These are phyloP conservation scores for Pythium aristosporum DNA, from an alignment of 352 stramenopile species.

Conservation along the genomic window DNA sequence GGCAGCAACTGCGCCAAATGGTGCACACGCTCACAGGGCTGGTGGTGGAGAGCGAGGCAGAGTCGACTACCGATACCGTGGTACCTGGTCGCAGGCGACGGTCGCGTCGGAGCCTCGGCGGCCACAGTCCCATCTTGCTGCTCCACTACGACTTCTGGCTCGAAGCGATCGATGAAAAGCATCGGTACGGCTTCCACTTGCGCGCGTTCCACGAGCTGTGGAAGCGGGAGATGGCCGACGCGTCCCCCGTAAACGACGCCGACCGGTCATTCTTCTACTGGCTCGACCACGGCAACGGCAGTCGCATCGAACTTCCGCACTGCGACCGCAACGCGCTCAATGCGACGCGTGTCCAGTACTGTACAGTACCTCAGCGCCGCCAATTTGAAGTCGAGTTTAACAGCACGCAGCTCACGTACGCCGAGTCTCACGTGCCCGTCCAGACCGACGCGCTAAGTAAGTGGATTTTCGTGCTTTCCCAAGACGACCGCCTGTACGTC, in stretches of 20 bases:
- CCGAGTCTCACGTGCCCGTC: slow-evolving; percentile 32
- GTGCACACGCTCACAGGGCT: slow-evolving; percentile 19
- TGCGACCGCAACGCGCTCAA: slow-evolving; percentile 50
- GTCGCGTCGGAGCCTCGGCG: neutral
- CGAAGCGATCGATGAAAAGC: slow-evolving; percentile 64
- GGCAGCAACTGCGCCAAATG: slow-evolving; percentile 23
- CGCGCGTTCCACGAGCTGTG: slow-evolving; percentile 64
- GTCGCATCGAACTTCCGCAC: slow-evolving; percentile 45
- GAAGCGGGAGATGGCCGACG: slow-evolving; percentile 43
- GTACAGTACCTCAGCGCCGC: slow-evolving; percentile 35
- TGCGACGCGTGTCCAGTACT: slow-evolving; percentile 55
- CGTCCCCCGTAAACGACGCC: neutral
- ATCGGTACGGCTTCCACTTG: slow-evolving; percentile 73
- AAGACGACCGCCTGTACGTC: slow-evolving; percentile 45
- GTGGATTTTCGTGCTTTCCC: slow-evolving; percentile 75
- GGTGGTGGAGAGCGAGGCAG: neutral
- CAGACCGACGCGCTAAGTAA: slow-evolving; percentile 66
- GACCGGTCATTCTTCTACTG: slow-evolving; percentile 68
- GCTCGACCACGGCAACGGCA: slow-evolving; percentile 58
- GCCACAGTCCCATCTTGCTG: slow-evolving; percentile 24
- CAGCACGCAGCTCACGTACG: slow-evolving; percentile 33
- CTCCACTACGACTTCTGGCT: slow-evolving; percentile 79
- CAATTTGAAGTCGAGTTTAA: slow-evolving; percentile 48
- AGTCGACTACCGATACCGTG: neutral
- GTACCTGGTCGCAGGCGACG: neutral